A percentile compares a stretch with the other conserved stretches of the same genome.
phyloP scores from a whole-genome alignment of 768 basidiomycete genomes.

The Auriscalpium microsporum region DNA sequence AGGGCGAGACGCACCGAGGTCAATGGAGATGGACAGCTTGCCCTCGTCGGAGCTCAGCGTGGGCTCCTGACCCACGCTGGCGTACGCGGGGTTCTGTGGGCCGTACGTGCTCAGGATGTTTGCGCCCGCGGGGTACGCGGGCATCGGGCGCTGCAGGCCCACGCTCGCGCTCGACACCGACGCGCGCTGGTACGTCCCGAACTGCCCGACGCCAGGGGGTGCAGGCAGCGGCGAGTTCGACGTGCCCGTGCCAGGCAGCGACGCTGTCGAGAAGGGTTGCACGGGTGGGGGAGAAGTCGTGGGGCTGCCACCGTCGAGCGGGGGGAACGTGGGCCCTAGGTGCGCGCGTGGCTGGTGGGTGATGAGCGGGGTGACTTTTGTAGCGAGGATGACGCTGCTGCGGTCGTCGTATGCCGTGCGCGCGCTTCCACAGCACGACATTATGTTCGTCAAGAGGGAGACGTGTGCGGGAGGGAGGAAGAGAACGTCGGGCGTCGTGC shows the following conservation, averaged over 20 bases:
- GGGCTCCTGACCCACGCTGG: neutral
- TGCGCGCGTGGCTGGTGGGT: constrained; percentile 45
- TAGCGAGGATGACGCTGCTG: constrained; percentile 22
- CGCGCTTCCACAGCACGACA: constrained; percentile 55
- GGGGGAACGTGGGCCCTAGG: neutral
- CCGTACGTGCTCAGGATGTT: constrained; percentile 7
- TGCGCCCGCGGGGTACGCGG: constrained; percentile 2
- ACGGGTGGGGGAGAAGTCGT: neutral
- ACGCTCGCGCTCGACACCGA: neutral
- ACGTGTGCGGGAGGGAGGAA: neutral
- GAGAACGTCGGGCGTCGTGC: neutral
- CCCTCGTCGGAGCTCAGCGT: constrained; percentile 43
- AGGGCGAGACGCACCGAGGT: constrained; percentile 50
- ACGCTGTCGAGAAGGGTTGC: neutral
- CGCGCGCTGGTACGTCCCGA: neutral
- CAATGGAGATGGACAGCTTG: constrained; percentile 76
- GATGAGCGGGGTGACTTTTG: constrained; percentile 27
- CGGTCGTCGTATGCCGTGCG: constrained; percentile 24
- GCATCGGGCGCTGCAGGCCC: constrained; percentile 7
- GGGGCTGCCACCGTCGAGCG: too few relatives aligned
- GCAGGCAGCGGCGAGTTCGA: constrained; percentile 41
- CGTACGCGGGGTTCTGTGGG: neutral
- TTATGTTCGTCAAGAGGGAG: constrained; percentile 32
- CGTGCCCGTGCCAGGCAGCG: constrained; percentile 25
- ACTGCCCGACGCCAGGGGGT: constrained; percentile 17